Evolutionary conservation across 2,329 filamentous ascomycete genomes (phyloP).

Genomic region (Trichoderma semiorbis): DNA sequence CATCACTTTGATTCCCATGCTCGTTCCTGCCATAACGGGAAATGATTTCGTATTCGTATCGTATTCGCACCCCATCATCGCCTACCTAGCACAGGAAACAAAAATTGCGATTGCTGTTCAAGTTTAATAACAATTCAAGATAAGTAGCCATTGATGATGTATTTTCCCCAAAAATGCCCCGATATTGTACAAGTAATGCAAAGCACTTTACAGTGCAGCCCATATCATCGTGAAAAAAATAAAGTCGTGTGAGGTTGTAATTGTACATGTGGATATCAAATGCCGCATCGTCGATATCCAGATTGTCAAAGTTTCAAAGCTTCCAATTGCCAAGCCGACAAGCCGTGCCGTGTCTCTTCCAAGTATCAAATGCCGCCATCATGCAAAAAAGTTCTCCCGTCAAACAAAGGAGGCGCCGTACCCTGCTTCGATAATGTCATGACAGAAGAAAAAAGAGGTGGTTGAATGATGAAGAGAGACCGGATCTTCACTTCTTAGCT

Average conservation of each 20-base stretch:
- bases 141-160: background rate
- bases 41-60: background rate
- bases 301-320: background rate
- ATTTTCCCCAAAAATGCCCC: background rate
- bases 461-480: background rate
- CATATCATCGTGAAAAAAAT: background rate
- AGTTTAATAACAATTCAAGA: background rate
- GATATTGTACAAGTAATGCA: conserved; percentile 2
- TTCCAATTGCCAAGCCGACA: background rate
- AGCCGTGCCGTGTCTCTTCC: background rate
- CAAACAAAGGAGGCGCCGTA: background rate
- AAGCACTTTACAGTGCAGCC: background rate
- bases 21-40: background rate
- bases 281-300: background rate
- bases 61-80: background rate
- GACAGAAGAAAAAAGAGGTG: background rate
- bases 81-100: background rate
- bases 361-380: background rate
- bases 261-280: background rate
- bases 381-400: background rate
- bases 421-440: background rate
- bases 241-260: background rate
- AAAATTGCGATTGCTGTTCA: background rate
- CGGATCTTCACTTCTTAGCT: background rate
- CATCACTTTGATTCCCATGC: background rate